Evolutionary conservation across 371 early-diverging fungal genomes (phyloP).

Genomic region (Saksenaea oblongispora): DNA sequence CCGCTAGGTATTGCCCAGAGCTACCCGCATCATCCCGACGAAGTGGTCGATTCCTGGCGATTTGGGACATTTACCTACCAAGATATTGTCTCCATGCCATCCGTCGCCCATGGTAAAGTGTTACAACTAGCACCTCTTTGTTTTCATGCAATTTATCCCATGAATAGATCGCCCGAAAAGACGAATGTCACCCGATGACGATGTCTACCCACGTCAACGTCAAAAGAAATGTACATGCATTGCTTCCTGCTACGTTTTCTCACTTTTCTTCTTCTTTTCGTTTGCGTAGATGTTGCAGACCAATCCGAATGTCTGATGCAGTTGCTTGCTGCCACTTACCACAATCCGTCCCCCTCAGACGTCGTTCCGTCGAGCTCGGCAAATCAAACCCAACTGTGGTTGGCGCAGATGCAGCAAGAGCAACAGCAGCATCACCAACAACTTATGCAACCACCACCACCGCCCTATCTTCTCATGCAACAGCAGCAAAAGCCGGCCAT

Average conservation of each 20-base stretch:
- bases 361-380: not conserved
- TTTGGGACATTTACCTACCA: constrained; percentile 22
- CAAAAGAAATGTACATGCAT: not conserved
- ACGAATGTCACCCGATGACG: not conserved
- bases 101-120: not conserved
- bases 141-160: too few relatives aligned
- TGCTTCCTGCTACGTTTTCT: not conserved
- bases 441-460: not conserved
- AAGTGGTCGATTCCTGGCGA: constrained; percentile 9
- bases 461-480: constrained; percentile 4
- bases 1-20: not conserved
- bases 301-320: constrained; percentile 13
- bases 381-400: not conserved
- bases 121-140: too few relatives aligned
- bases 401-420: constrained; percentile 6
- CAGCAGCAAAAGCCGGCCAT: not conserved
- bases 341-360: not conserved
- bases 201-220: not conserved
- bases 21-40: not conserved
- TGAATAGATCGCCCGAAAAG: not conserved
- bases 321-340: constrained; percentile 10
- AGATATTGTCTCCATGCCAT: not conserved
- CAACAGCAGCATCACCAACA: constrained; percentile 13
- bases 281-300: constrained; percentile 2
- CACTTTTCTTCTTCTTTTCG: not conserved